Percentiles rank a stretch among this genome's conserved stretches.
These are phyloP conservation scores for Volvox carteri DNA, from an alignment of 163 green algal species.

Conservation along the genomic window DNA sequence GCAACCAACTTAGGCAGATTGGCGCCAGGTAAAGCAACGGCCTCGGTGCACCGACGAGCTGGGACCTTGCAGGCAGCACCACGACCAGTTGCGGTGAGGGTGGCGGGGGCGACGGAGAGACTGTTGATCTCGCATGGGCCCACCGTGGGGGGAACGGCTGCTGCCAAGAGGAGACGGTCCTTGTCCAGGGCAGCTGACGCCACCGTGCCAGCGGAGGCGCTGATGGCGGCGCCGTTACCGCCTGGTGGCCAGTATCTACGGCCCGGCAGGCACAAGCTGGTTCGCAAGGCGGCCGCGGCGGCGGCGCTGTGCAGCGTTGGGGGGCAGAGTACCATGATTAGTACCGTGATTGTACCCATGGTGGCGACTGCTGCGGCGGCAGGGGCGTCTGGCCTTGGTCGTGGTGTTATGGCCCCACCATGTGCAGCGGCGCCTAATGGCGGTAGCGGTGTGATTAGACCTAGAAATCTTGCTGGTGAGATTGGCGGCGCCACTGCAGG, in stretches of 20 bases:
- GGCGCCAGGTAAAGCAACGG: too few relatives aligned
- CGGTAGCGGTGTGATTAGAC: background rate
- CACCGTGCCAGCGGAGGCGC: too few relatives aligned
- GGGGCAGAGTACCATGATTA: background rate
- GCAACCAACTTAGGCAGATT: too few relatives aligned
- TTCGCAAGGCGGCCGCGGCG: background rate
- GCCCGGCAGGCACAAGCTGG: constrained; percentile 18
- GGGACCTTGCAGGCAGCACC: too few relatives aligned
- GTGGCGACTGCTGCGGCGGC: background rate
- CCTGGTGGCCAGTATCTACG: constrained; percentile 12
- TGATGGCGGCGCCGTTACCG: background rate
- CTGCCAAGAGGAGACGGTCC: background rate
- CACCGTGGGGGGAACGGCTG: too few relatives aligned
- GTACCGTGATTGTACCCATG: background rate
- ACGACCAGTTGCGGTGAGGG: background rate
- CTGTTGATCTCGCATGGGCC: too few relatives aligned
- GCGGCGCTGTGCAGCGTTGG: background rate
- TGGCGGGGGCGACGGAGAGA: background rate
- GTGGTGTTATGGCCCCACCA: background rate
- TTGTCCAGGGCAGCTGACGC: too few relatives aligned
- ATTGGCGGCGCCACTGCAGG: background rate
- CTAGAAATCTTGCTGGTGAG: background rate
- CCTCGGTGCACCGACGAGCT: too few relatives aligned
- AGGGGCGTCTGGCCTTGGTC: background rate
- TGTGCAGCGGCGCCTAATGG: background rate